A percentile compares a stretch with the other conserved stretches of the same genome.
These are phyloP conservation scores for Pseudogymnoascus sp. DNA, from an alignment of 2,329 filamentous ascomycete species.

Conservation along the genomic window DNA sequence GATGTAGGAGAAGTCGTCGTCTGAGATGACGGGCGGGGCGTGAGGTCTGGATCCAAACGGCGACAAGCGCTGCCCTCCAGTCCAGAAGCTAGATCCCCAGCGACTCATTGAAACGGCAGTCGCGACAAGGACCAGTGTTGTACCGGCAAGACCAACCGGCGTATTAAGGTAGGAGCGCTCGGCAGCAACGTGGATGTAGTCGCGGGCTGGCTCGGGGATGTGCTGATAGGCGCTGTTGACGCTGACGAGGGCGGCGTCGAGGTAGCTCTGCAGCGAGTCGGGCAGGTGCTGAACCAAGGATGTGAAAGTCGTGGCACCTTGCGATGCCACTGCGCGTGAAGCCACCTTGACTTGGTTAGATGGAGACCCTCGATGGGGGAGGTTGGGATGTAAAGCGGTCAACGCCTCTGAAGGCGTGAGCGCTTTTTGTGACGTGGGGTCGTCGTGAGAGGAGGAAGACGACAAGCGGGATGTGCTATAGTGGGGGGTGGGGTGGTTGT, in stretches of 20 bases:
- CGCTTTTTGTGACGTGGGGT: conserved; percentile 3
- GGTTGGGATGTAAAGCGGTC: background rate
- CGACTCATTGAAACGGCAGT: conserved; percentile 28
- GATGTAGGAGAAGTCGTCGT: conserved; percentile 75
- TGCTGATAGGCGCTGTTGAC: conserved; percentile 39
- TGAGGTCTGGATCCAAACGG: conserved; percentile 31
- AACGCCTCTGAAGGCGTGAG: conserved; percentile 1
- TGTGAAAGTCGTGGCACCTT: conserved; percentile 46
- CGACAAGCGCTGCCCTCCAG: conserved; percentile 20
- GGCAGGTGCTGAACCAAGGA: conserved; percentile 50
- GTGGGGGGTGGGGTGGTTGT: background rate
- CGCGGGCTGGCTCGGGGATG: conserved; percentile 23
- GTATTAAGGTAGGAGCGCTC: conserved; percentile 25
- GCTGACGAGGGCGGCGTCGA: conserved; percentile 45
- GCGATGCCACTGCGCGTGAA: conserved; percentile 45
- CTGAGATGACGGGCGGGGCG: conserved; percentile 54
- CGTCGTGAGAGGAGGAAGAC: background rate
- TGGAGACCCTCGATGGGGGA: conserved; percentile 15
- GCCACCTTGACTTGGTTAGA: conserved; percentile 28
- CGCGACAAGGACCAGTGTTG: conserved; percentile 20
- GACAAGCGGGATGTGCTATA: conserved; percentile 2
- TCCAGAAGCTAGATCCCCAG: conserved; percentile 27
- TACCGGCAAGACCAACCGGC: conserved; percentile 22
- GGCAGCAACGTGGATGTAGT: conserved; percentile 22
- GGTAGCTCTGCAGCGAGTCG: conserved; percentile 43